Evolutionary conservation across 352 stramenopile genomes (phyloP).

Genomic region (Thalassiosira mediterranea): DNA sequence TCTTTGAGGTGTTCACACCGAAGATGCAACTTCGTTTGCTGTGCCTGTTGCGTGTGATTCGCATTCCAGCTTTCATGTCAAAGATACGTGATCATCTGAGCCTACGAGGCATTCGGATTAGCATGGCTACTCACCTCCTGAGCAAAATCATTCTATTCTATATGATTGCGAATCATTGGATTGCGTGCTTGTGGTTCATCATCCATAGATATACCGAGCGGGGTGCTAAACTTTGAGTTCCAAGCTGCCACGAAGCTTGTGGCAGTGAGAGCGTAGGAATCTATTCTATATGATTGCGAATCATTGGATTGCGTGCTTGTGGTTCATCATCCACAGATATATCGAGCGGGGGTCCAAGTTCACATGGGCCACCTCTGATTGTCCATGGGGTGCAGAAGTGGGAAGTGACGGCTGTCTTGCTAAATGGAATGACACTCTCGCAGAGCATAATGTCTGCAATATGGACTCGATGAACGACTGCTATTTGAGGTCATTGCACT

Average conservation of each 20-base stretch:
- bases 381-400: slow-evolving; percentile 44
- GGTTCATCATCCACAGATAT: slow-evolving; percentile 80
- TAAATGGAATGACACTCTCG: slow-evolving; percentile 45
- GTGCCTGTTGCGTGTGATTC: slow-evolving; percentile 54
- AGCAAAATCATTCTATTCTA: slow-evolving; percentile 63
- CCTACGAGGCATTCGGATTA: slow-evolving; percentile 64
- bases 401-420: slow-evolving; percentile 52
- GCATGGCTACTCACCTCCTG: slow-evolving; percentile 57
- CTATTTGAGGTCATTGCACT: slow-evolving; percentile 72
- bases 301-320: slow-evolving; percentile 74
- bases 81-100: slow-evolving; percentile 62
- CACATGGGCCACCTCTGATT: slow-evolving; percentile 79
- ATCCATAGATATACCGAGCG: too few relatives aligned
- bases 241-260: too few relatives aligned
- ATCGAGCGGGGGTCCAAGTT: slow-evolving; percentile 51
- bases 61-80: slow-evolving; percentile 56
- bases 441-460: slow-evolving; percentile 71
- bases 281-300: slow-evolving; percentile 67
- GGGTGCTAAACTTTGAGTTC: too few relatives aligned
- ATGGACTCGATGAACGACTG: slow-evolving; percentile 55
- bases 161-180: slow-evolving; percentile 68
- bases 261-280: too few relatives aligned
- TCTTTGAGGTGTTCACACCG: slow-evolving; percentile 49
- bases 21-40: slow-evolving; percentile 47
- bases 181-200: slow-evolving; percentile 77